A percentile compares a stretch with the other conserved stretches of the same genome.
Evolutionary conservation across 2,329 filamentous ascomycete genomes (phyloP).

Genomic region (Fusarium pininemorale): DNA sequence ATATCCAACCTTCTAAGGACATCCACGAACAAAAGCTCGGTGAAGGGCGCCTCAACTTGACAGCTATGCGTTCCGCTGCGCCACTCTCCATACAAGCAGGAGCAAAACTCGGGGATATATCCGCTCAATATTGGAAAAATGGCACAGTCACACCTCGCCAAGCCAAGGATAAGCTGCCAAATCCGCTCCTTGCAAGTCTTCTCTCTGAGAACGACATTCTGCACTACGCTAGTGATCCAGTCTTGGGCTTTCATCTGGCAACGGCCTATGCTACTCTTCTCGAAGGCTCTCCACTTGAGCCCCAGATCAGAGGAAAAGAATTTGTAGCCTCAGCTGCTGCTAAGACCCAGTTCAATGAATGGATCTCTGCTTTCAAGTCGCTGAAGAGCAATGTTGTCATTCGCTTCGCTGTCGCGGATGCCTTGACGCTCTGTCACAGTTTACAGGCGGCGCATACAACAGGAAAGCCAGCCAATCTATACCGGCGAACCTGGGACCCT

Average conservation of each 20-base stretch:
- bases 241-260: slow-evolving; percentile 67
- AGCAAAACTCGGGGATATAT: slow-evolving; percentile 34
- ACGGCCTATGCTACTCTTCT: slow-evolving; percentile 53
- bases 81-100: slow-evolving; percentile 46
- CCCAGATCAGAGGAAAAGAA: slow-evolving; percentile 14
- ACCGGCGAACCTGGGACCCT: slow-evolving; percentile 52
- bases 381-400: slow-evolving; percentile 48
- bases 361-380: slow-evolving; percentile 53
- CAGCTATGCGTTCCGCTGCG: slow-evolving; percentile 50
- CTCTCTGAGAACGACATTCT: slow-evolving; percentile 50
- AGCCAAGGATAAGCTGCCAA: slow-evolving; percentile 43
- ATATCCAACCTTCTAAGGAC: slow-evolving; percentile 32
- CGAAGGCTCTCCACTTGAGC: slow-evolving; percentile 51
- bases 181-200: slow-evolving; percentile 56
- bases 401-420: slow-evolving; percentile 59
- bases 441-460: slow-evolving; percentile 54
- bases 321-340: slow-evolving; percentile 48
- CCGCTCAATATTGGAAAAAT: slow-evolving; percentile 48
- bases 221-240: slow-evolving; percentile 60
- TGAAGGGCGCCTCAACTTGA: slow-evolving; percentile 36
- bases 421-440: slow-evolving; percentile 60
- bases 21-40: slow-evolving; percentile 10
- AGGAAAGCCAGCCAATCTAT: slow-evolving; percentile 51
- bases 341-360: slow-evolving; percentile 56
- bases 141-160: slow-evolving; percentile 43